These are phyloP conservation scores for Solanum peruvianum DNA, from an alignment of 257 asterid species.

Conservation along the genomic window DNA sequence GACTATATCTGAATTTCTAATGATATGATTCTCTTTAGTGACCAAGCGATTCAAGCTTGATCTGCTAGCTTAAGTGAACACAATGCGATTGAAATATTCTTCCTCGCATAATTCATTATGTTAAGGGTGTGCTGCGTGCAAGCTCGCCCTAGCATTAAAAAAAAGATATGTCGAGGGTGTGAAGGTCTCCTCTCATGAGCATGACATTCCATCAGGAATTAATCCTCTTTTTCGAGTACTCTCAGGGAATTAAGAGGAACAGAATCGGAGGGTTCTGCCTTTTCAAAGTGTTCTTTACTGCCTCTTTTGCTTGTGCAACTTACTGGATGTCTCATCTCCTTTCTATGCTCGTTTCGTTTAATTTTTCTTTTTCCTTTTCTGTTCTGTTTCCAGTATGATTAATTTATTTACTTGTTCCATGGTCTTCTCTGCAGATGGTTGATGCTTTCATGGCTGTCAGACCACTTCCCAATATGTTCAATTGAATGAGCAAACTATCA, in stretches of 20 bases:
- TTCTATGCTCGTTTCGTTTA: not conserved
- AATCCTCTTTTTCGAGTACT: not conserved
- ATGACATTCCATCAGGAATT: not conserved
- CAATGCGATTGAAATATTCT: not conserved
- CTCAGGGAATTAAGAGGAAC: not conserved
- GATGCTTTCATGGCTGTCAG: conserved; percentile 87
- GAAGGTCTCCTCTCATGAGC: not conserved
- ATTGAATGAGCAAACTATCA: conserved; percentile 6
- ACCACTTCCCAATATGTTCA: conserved; percentile 79
- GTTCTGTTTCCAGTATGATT: not conserved
- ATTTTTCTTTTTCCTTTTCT: not conserved
- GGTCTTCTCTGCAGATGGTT: conserved; percentile 52
- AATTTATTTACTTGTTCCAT: not conserved
- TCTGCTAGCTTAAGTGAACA: not conserved
- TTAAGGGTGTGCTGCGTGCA: not conserved
- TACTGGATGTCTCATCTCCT: not conserved
- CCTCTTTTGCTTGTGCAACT: not conserved
- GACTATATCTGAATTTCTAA: not conserved
- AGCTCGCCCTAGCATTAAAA: not conserved
- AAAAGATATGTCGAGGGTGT: not conserved
- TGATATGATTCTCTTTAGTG: not conserved
- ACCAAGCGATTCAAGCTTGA: not conserved
- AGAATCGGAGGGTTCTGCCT: not conserved
- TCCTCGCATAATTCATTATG: not conserved
- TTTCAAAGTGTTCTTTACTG: not conserved